Evolutionary conservation across 768 basidiomycete species (phyloP).

Genomic region (Lanmaoa rubissima): DNA sequence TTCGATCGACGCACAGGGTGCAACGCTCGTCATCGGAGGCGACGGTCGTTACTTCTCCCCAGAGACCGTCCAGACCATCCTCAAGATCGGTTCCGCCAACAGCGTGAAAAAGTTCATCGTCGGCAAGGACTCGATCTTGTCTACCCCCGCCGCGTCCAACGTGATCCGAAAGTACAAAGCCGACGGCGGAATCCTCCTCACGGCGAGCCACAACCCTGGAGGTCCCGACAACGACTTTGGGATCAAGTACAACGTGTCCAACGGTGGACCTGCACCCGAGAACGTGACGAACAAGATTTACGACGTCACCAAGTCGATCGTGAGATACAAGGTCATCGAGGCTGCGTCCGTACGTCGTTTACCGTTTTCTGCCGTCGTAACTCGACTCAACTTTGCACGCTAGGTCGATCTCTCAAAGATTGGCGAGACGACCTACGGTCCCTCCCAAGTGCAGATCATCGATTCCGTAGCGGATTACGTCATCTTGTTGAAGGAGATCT

Average conservation of each 20-base stretch:
- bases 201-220: slow-evolving; percentile 97
- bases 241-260: slow-evolving; percentile 98
- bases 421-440: slow-evolving; percentile 78
- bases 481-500: slow-evolving; percentile 79
- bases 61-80: slow-evolving; percentile 86
- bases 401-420: slow-evolving; percentile 84
- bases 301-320: slow-evolving; percentile 85
- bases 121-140: slow-evolving; percentile 88
- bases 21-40: slow-evolving; percentile 92
- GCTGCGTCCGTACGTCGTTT: slow-evolving; percentile 60
- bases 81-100: slow-evolving; percentile 93
- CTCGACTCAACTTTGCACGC: not conserved
- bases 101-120: slow-evolving; percentile 90
- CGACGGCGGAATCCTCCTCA: slow-evolving; percentile 93
- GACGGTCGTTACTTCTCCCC: slow-evolving; percentile 93
- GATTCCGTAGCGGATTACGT: slow-evolving; percentile 93
- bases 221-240: slow-evolving; percentile 99
- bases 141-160: slow-evolving; percentile 96
- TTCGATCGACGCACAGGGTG: slow-evolving; percentile 76
- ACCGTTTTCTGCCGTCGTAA: not conserved
- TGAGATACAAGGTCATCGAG: slow-evolving; percentile 81
- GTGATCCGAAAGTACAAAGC: slow-evolving; percentile 96
- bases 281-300: slow-evolving; percentile 94
- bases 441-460: slow-evolving; percentile 83
- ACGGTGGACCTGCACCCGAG: slow-evolving; percentile 97